Base-by-base conservation (phyloP, 2,329 filamentous ascomycete species). In the Fusarium nurragi region DNA sequence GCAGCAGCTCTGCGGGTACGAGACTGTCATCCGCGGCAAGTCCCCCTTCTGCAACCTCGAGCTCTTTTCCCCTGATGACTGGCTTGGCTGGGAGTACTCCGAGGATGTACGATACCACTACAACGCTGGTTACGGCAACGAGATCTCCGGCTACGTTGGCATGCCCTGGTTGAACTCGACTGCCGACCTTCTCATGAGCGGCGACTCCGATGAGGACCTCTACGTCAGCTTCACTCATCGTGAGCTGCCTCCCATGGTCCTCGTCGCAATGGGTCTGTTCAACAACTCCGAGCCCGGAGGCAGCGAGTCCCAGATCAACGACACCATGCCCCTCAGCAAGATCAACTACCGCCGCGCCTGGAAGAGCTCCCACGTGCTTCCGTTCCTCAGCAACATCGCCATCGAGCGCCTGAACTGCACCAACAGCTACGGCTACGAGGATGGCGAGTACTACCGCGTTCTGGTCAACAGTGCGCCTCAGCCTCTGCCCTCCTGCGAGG, bases 161-260 rank as follows among this genome's bases (percentile, higher is more conserved):
- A 83, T 86, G 50, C 88, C 88, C 0, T 91, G 89, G 89, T 71
- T 90, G 7, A 89, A 89, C 63, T 84, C 87, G 0, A 88, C 87
- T 1, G 79, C 86, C 0, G 69, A 77, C 11, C 76, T 86, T 0
- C 76, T 88, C 11, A 70, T 86, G 49, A 74, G 68, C 23, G 62
- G 75, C 2, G 67, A 73, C 1, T 65, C 74, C 0, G 72, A 75
- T 7, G 72, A 90, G 69, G 86, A 90, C 54, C 79, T 91, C 9
- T 89, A 88, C 70, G 80, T 90, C 37, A 88, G 86, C 49, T 91
- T 91, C 77, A 90, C 88, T 0, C 88, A 91, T 72, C 85, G 88
- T 19, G 88, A 91, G 73, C 77, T 91, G 4, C 88, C 88, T 2
- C 88, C 89, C 2, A 88, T 86, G 57, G 86, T 90, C 2, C 77